Evolutionary conservation across 176 grass and related monocot species (phyloP), one percentile per base, ranked within the genome.

Genomic region (Phragmites australis): DNA sequence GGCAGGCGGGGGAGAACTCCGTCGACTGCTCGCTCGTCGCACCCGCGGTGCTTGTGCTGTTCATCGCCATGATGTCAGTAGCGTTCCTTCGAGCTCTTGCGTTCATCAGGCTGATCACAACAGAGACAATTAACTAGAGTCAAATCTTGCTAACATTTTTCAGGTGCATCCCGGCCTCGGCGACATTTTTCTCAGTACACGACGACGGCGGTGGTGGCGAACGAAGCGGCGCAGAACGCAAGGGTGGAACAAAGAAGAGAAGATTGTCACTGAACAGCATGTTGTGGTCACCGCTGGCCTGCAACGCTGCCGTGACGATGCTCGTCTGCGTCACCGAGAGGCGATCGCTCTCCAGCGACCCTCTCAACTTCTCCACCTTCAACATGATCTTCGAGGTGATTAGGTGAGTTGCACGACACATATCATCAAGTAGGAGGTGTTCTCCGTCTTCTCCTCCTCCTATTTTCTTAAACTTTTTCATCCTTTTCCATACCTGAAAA

Each of bases 361-460:
- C 94, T 2, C 76, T 92, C 66, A 97, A 97, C 75, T 94, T 97
- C 85, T 92, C 87, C 43, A 75, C 89, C 58, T 86, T 92, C 75
- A 88, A 82, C 73, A 66, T 94, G 14, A 81, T 94, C 46, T 97
- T 97, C 64, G 91, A 97, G 78, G 82, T 90, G 43, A 50, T 84
- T 30, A 94, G 94, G 91, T 92, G 55, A 54, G 46, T 7, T 51
- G 13, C 34, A 32, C 51, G 26, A 31, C 18, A 27, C 31, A 61
- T 44, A 39, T 21, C 43, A n/a, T n/a, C n/a, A n/a, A n/a, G n/a
- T n/a, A n/a, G n/a, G n/a, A n/a, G n/a, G n/a, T n/a, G n/a, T n/a
- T n/a, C n/a, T n/a, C n/a, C n/a, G n/a, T n/a, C n/a, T n/a, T n/a
- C n/a, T n/a, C n/a, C n/a, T n/a, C n/a, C n/a, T n/a, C n/a, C n/a